phyloP scores from a whole-genome alignment of 768 basidiomycete genomes.

The Serendipita sp. region DNA sequence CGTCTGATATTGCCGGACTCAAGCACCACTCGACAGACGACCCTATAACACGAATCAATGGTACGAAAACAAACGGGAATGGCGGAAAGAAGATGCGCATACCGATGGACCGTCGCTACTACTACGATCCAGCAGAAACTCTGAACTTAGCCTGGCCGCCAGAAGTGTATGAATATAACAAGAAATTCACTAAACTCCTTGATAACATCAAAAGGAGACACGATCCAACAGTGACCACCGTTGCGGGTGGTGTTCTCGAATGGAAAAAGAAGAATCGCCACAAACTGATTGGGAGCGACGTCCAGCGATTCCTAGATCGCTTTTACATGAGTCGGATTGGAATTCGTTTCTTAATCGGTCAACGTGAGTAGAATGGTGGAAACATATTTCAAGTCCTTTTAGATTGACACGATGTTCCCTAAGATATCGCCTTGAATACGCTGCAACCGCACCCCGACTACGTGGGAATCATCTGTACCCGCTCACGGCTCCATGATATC shows the following conservation, averaged over 20 bases:
- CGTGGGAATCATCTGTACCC: slow-evolving; percentile 94
- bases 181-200: slow-evolving; percentile 71
- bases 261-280: slow-evolving; percentile 73
- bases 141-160: slow-evolving; percentile 66
- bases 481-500: slow-evolving; percentile 84
- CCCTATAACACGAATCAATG: background rate
- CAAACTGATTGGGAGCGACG: slow-evolving; percentile 61
- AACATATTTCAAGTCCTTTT: background rate
- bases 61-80: slow-evolving; percentile 23
- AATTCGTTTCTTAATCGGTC: slow-evolving; percentile 92
- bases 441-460: slow-evolving; percentile 80
- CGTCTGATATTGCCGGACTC: slow-evolving; percentile 9
- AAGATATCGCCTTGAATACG: slow-evolving; percentile 89
- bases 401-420: background rate
- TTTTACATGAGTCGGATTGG: slow-evolving; percentile 95
- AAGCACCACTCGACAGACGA: background rate
- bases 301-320: slow-evolving; percentile 91
- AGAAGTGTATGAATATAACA: slow-evolving; percentile 86
- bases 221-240: slow-evolving; percentile 94
- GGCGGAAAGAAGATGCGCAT: slow-evolving; percentile 47
- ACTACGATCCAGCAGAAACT: slow-evolving; percentile 51
- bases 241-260: slow-evolving; percentile 66
- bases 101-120: slow-evolving; percentile 75
- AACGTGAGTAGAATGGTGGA: slow-evolving; percentile 42
- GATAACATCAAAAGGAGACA: slow-evolving; percentile 87